Evolutionary conservation across 2,329 filamentous ascomycete genomes (phyloP).

Genomic region (Aureobasidium musti): DNA sequence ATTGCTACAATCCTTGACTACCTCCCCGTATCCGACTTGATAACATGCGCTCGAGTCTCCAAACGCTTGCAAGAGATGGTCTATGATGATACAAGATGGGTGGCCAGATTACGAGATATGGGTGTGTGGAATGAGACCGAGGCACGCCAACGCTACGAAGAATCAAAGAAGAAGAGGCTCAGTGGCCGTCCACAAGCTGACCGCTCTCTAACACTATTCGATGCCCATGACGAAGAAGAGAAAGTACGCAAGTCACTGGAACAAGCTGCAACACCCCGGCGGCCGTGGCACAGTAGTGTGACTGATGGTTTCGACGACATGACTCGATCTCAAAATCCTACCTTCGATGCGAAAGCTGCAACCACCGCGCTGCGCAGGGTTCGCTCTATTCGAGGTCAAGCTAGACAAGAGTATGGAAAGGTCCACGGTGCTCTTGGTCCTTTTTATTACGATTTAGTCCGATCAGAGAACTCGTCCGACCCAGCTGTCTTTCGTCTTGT

Average conservation of each 20-base stretch:
- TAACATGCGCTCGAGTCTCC: constrained; percentile 81
- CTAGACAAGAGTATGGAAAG: constrained; percentile 86
- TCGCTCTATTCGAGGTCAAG: constrained; percentile 78
- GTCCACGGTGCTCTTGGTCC: constrained; percentile 85
- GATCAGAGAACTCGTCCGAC: constrained; percentile 71
- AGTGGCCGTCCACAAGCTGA: constrained; percentile 44
- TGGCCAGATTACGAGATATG: constrained; percentile 81
- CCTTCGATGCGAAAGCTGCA: constrained; percentile 50
- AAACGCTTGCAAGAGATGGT: constrained; percentile 95
- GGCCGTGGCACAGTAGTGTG: constrained; percentile 41
- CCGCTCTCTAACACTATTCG: constrained; percentile 66
- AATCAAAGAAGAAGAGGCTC: constrained; percentile 61
- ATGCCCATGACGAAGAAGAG: constrained; percentile 69
- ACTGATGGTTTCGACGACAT: constrained; percentile 81
- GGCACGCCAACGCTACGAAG: constrained; percentile 77
- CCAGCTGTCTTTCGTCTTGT: constrained; percentile 85
- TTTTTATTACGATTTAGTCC: constrained; percentile 81
- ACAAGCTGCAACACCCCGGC: constrained; percentile 31
- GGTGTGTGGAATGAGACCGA: constrained; percentile 89
- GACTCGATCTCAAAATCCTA: constrained; percentile 49
- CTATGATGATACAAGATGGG: constrained; percentile 96
- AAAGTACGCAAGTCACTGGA: constrained; percentile 50
- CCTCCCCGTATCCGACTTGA: constrained; percentile 79
- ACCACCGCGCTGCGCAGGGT: constrained; percentile 69
- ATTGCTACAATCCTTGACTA: constrained; percentile 86